These are phyloP conservation scores for Xylariales sp. DNA, from an alignment of 2,329 filamentous ascomycete species.

Conservation along the genomic window DNA sequence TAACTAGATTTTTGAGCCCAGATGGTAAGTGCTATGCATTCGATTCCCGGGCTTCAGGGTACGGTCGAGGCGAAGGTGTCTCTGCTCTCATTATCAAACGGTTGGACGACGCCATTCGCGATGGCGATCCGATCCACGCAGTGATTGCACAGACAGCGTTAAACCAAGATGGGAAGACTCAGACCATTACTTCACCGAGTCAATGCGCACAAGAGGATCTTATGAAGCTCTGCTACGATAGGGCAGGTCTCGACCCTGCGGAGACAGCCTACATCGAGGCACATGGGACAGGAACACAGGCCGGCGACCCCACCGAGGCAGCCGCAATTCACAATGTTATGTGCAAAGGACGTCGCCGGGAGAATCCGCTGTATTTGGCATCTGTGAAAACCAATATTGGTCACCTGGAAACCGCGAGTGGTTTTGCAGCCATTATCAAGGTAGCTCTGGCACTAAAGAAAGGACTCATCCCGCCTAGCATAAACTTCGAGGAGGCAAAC, in stretches of 20 bases:
- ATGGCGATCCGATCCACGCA: slow-evolving; percentile 27
- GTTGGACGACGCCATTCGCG: slow-evolving; percentile 36
- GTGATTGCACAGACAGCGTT: slow-evolving; percentile 19
- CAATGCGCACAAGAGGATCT: slow-evolving; percentile 16
- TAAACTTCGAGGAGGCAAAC: slow-evolving; percentile 11
- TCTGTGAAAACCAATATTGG: slow-evolving; percentile 16
- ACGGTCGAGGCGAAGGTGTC: slow-evolving; percentile 24
- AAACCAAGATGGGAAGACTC: slow-evolving; percentile 14
- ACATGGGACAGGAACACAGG: slow-evolving; percentile 6
- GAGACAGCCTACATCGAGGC: slow-evolving; percentile 5
- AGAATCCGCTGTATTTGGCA: slow-evolving; percentile 8
- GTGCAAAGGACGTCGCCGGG: too few relatives aligned
- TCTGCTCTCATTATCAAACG: slow-evolving; percentile 43
- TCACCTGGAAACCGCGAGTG: slow-evolving; percentile 12
- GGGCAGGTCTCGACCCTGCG: background rate
- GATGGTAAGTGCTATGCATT: slow-evolving; percentile 13
- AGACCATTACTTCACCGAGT: slow-evolving; percentile 11
- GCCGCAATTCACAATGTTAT: background rate
- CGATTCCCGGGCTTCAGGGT: slow-evolving; percentile 16
- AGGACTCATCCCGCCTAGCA: slow-evolving; percentile 11
- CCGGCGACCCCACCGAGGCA: slow-evolving; percentile 3
- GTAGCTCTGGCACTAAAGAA: slow-evolving; percentile 9
- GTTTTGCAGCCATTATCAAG: slow-evolving; percentile 15
- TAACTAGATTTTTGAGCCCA: slow-evolving; percentile 12
- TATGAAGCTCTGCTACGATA: slow-evolving; percentile 10